Evolutionary conservation across 768 basidiomycete species (phyloP).

Genomic region (Daedaleopsis nitida): DNA sequence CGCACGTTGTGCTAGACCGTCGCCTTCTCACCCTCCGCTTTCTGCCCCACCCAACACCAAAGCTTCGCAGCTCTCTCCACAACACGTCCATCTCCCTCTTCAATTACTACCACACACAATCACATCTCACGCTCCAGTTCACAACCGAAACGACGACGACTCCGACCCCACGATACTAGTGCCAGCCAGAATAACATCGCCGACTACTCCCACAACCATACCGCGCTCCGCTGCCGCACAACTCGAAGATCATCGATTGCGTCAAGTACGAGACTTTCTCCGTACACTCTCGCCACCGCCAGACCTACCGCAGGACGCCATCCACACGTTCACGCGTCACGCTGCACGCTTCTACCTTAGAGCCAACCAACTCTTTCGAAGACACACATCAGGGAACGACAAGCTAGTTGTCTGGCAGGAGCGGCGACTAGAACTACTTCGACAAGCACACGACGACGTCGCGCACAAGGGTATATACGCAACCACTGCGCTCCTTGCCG

Average conservation of each 20-base stretch:
- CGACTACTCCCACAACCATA: not conserved
- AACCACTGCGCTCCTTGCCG: conserved; percentile 3
- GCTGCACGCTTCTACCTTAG: conserved; percentile 1
- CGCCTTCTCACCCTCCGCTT: no score
- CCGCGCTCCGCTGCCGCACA: conserved; percentile 1
- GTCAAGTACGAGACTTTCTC: not conserved
- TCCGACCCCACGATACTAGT: not conserved
- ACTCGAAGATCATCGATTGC: not conserved
- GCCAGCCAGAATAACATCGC: no score
- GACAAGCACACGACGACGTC: conserved; percentile 22
- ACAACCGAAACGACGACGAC: no score
- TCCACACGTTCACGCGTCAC: not conserved
- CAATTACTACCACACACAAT: no score
- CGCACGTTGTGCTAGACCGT: no score
- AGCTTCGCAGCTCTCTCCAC: no score
- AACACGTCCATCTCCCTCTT: no score
- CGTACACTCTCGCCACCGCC: not conserved
- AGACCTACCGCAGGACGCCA: no score
- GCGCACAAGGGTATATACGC: conserved; percentile 26
- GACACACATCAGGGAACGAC: conserved; percentile 17
- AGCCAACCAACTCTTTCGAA: conserved; percentile 15
- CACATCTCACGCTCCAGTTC: no score
- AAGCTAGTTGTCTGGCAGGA: conserved; percentile 17
- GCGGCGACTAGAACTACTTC: conserved; percentile 7
- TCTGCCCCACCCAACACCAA: no score